Base-by-base conservation (phyloP, 306 rosid species). In the Purshia tridentata region DNA sequence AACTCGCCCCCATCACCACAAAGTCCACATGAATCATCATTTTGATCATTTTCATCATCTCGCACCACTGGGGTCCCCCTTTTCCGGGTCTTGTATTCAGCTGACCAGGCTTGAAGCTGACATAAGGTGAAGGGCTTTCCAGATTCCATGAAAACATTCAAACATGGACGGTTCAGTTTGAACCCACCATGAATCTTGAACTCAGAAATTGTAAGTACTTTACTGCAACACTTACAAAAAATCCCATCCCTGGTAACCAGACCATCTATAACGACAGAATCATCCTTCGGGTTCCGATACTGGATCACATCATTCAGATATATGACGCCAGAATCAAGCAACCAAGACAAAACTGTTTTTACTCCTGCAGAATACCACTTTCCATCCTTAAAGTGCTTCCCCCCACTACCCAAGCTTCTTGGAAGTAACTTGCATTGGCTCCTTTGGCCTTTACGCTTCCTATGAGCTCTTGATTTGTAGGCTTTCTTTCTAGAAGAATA, bases 61-160 rank as follows among this genome's bases (percentile, higher is more conserved):
- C 65, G 79, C 70, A 83, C 87, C 13, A 77, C 78, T 72, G 75
- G 90, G 81, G 72, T 84, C 70, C 80, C 82, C 76, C 78, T 79
- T 88, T 84, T 95, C 82, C 92, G 84, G 71, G 85, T 57, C 81
- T 88, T 90, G 89, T 91, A 95, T 72, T 95, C 99, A 68, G 90
- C 86, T 64, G 99, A 91, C 99, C 99, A 95, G 70, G 99, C 99
- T 87, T 89, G 91, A 88, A 95, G 98, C 84, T 88, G 97, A 84
- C 98, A 88, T 75, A 95, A 78, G 77, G 92, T 87, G 80, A 91
- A 91, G 71, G 98, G 84, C 84, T 88, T 84, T 58, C 97, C 98
- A 81, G 96, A 89, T 76, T 81, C 89, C 93, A 91, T 83, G 82
- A 87, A 91, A 85, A 95, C 91, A 84, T 95, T 91, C 86, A 87